Percentiles rank a stretch among this genome's conserved stretches.
Evolutionary conservation across 73 alveolate genomes (phyloP).

Genomic region (Blepharisma japonicum): DNA sequence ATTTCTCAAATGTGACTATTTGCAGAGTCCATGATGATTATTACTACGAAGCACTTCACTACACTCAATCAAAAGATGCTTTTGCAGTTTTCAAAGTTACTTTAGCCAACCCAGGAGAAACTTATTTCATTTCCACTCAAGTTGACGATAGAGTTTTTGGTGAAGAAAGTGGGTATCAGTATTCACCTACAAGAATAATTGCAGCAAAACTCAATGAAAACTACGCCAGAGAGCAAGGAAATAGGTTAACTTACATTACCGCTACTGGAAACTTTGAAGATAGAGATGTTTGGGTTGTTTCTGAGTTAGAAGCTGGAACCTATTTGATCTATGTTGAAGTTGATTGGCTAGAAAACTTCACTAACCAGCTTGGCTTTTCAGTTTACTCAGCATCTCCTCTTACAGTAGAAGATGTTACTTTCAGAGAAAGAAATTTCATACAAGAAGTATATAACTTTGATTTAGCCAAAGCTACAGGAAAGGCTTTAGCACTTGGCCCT

Average conservation of each 20-base stretch:
- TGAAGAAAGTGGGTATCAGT: not conserved
- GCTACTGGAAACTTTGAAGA: slow-evolving; percentile 8
- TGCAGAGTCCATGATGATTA: slow-evolving; percentile 52
- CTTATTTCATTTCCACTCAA: slow-evolving; percentile 31
- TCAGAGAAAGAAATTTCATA: too few species aligned
- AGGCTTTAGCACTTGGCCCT: not conserved
- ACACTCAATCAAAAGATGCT: slow-evolving; percentile 28
- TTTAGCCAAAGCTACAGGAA: not conserved
- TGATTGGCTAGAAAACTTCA: slow-evolving; percentile 37
- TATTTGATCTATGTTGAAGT: slow-evolving; percentile 66
- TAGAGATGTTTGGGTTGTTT: slow-evolving; percentile 65
- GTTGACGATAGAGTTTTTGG: slow-evolving; percentile 27
- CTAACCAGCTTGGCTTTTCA: not conserved
- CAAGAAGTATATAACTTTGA: not conserved
- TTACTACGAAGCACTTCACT: not conserved
- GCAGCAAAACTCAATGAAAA: not conserved
- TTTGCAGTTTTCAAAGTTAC: not conserved
- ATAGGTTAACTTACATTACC: not conserved
- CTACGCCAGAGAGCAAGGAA: slow-evolving; percentile 22
- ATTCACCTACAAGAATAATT: slow-evolving; percentile 24
- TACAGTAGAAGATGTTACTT: not conserved
- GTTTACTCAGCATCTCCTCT: not conserved
- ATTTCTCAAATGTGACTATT: slow-evolving; percentile 62
- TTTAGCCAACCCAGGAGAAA: slow-evolving; percentile 18
- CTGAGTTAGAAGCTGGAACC: slow-evolving; percentile 58